These are phyloP conservation scores for Ilex asprella DNA, from an alignment of 257 asterid species.

Conservation along the genomic window DNA sequence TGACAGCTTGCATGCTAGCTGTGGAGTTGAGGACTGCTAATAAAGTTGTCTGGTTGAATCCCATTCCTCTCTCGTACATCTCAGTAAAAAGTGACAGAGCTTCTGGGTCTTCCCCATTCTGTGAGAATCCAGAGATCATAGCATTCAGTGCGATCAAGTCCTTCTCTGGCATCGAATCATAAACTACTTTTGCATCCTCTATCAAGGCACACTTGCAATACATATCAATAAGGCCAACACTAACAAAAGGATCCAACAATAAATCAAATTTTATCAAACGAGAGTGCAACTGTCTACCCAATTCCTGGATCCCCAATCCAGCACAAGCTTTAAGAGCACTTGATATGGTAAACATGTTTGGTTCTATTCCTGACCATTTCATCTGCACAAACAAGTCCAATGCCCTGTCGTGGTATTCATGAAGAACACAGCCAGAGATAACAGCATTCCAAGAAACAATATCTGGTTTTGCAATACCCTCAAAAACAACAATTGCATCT, in stretches of 20 bases:
- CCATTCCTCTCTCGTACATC: constrained; percentile 29
- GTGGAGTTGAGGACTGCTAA: constrained; percentile 53
- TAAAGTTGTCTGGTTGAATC: constrained; percentile 54
- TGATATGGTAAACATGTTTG: constrained; percentile 65
- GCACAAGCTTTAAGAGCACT: constrained; percentile 78
- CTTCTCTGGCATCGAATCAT: constrained; percentile 40
- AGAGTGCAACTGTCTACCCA: constrained; percentile 58
- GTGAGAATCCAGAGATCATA: constrained; percentile 50
- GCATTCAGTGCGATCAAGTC: constrained; percentile 57
- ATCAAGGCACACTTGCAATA: constrained; percentile 53
- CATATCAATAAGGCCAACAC: constrained; percentile 72
- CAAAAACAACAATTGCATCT: constrained; percentile 43
- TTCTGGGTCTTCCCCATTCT: constrained; percentile 37
- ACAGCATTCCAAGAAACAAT: constrained; percentile 72
- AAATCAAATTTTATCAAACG: constrained; percentile 42
- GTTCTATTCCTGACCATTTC: constrained; percentile 44
- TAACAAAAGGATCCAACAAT: constrained; percentile 43
- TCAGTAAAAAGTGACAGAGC: constrained; percentile 49
- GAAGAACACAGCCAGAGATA: constrained; percentile 61
- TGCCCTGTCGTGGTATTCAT: constrained; percentile 40
- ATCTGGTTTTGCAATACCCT: constrained; percentile 41
- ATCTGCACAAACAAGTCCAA: constrained; percentile 46
- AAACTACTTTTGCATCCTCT: constrained; percentile 37
- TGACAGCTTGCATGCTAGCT: constrained; percentile 34
- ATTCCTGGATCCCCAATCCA: constrained; percentile 35